These are phyloP conservation scores for Beauveria sp. DNA, from an alignment of 2,329 filamentous ascomycete species.

Conservation along the genomic window DNA sequence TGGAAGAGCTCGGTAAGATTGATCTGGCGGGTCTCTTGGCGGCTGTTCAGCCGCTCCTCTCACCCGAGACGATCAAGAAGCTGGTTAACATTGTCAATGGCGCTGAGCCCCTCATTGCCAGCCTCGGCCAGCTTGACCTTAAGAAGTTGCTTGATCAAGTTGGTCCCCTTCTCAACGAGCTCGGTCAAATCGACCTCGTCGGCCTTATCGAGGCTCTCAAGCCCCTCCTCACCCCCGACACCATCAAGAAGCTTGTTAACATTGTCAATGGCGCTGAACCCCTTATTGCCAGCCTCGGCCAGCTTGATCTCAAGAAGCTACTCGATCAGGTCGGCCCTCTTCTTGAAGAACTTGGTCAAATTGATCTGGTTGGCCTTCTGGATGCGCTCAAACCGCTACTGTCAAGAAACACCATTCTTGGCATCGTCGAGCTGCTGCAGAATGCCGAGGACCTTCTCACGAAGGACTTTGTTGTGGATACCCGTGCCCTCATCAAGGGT, in stretches of 20 bases:
- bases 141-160: constrained; percentile 16
- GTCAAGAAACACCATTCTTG: constrained; percentile 23
- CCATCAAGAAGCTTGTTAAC: constrained; percentile 19
- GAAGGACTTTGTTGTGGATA: constrained; percentile 20
- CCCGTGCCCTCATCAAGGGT: constrained; percentile 19
- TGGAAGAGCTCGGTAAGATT: constrained; percentile 22
- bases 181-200: constrained; percentile 22
- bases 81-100: constrained; percentile 14
- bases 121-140: constrained; percentile 16
- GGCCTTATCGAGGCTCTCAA: constrained; percentile 24
- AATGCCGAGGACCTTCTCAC: constrained; percentile 24
- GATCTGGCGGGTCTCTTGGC: constrained; percentile 22
- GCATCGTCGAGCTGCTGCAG: constrained; percentile 26
- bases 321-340: constrained; percentile 18
- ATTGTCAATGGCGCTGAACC: constrained; percentile 7
- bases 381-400: constrained; percentile 23
- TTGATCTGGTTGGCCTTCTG: constrained; percentile 23
- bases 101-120: constrained; percentile 15
- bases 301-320: constrained; percentile 15
- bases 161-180: constrained; percentile 20
- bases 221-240: constrained; percentile 26
- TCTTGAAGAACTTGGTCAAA: constrained; percentile 19
- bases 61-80: constrained; percentile 21
- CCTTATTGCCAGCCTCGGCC: constrained; percentile 19
- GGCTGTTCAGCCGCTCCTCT: constrained; percentile 27